phyloP scores from a whole-genome alignment of 1,284 basidiomycete genomes.

The Sutorius eximius region DNA sequence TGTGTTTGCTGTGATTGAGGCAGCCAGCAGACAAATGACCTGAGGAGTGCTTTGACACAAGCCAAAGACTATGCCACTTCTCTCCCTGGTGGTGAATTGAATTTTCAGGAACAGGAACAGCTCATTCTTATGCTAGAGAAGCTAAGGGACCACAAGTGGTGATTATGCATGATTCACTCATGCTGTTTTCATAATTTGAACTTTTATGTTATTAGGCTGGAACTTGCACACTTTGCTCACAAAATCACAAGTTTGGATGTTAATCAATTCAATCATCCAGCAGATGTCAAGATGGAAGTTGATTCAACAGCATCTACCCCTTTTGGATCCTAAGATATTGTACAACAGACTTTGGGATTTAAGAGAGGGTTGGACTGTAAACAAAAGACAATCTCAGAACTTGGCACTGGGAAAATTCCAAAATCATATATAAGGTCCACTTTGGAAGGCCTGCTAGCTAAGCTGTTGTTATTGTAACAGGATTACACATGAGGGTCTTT shows the following conservation, averaged over 20 bases:
- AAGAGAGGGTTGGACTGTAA: too few relatives aligned
- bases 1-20: neutral
- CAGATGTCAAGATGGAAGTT: constrained; percentile 45
- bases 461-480: too few relatives aligned
- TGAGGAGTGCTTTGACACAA: constrained; percentile 53
- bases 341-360: too few relatives aligned
- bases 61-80: constrained; percentile 56
- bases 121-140: constrained; percentile 62
- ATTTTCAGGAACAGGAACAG: constrained; percentile 62
- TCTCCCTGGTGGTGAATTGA: constrained; percentile 66
- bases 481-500: too few relatives aligned
- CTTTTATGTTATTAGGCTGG: constrained; percentile 31
- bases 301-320: constrained; percentile 59
- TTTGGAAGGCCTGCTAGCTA: too few relatives aligned
- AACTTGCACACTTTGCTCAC: constrained; percentile 43
- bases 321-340: constrained; percentile 24
- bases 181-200: neutral
- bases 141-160: constrained; percentile 61
- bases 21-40: constrained; percentile 57
- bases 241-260: constrained; percentile 24
- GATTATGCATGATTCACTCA: constrained; percentile 9
- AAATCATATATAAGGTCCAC: too few relatives aligned
- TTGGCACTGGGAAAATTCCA: too few relatives aligned
- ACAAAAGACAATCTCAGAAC: too few relatives aligned
- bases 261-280: constrained; percentile 2